Evolutionary conservation across 163 green algal genomes (phyloP).

Genomic region (Scenedesmus sp.): DNA sequence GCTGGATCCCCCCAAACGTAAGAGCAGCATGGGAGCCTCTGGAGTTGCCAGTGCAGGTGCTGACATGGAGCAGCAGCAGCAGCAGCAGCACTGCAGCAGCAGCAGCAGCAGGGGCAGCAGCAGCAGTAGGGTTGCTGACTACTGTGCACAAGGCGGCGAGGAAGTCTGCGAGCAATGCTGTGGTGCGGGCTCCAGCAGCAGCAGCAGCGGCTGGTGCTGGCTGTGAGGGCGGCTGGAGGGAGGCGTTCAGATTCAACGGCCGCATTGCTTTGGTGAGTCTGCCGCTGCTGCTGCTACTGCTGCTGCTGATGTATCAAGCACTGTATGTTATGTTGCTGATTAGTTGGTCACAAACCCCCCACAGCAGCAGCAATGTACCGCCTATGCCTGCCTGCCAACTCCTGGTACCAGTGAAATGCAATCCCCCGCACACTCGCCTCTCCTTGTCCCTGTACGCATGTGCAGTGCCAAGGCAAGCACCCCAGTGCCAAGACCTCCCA

Average conservation of each 20-base stretch:
- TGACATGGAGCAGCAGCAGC: slow-evolving; percentile 1
- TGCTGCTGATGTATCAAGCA: too few species aligned
- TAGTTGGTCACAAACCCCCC: too few species aligned
- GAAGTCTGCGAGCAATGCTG: not conserved
- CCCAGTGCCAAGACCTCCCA: too few species aligned
- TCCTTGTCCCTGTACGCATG: too few species aligned
- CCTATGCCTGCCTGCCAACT: too few species aligned
- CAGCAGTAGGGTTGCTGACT: not conserved
- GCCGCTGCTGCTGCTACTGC: not conserved
- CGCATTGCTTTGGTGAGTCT: not conserved
- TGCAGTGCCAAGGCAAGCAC: too few species aligned
- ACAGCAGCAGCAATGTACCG: too few species aligned
- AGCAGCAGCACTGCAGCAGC: not conserved
- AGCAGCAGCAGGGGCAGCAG: not conserved
- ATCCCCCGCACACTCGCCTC: too few species aligned
- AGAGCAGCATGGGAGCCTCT: not conserved
- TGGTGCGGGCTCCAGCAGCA: not conserved
- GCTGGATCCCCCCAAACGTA: not conserved
- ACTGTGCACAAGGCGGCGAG: not conserved
- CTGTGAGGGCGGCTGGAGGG: not conserved
- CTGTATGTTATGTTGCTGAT: too few species aligned
- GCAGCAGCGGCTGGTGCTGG: not conserved
- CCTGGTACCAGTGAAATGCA: too few species aligned
- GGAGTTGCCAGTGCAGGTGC: not conserved
- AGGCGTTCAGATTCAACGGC: not conserved